Base-by-base conservation (phyloP, 1,284 basidiomycete species). In the Pascua guehoae region DNA sequence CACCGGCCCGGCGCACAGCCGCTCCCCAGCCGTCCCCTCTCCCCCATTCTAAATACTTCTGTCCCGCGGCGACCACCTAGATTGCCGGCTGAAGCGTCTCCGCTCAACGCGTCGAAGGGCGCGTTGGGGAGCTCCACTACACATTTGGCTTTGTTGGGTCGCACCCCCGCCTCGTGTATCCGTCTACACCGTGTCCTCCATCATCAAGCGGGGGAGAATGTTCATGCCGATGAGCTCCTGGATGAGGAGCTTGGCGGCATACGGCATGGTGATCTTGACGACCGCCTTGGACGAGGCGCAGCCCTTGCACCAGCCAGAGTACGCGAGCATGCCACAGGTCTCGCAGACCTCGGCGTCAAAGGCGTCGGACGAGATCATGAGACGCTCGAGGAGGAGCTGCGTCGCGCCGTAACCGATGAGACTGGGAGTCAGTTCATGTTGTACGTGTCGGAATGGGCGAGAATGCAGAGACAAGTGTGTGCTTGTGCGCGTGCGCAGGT, bases 181-280 rank as follows among this genome's bases (percentile, higher is more conserved):
- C n/a, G 40, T 14, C 16, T 46, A 75, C 5, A 75, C 72, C 32
- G 73, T 71, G 54, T 75, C 76, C 63, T 90, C 90, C 57, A 94
- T 81, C 58, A 91, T 81, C 53, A 94, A 79, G 53, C 89, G 86
- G 52, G 91, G 91, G 46, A 94, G 86, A 47, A 94, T 86, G 70
- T 94, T 94, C 91, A 94, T 94, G 14, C 90, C 91, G 88, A 94
- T 91, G 69, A 93, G 78, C 90, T 98, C 94, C 77, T 98, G 94
- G 81, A 98, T 94, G 47, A 98, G 81, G 60, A 99, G 76, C 78
- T 98, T 98, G 53, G 94, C 93, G 10, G 95, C 96, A 72, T 98
- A 98, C 1, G 96, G 96, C 56, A 99, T 94, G n/a, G 89, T 95
- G 62, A 99, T 81, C 71, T 93, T 89, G 44, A 93, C 91, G 81